Evolutionary conservation across 1,284 basidiomycete species (phyloP), one percentile per base, ranked within the genome.

Genomic region (Schizophyllum amplum): DNA sequence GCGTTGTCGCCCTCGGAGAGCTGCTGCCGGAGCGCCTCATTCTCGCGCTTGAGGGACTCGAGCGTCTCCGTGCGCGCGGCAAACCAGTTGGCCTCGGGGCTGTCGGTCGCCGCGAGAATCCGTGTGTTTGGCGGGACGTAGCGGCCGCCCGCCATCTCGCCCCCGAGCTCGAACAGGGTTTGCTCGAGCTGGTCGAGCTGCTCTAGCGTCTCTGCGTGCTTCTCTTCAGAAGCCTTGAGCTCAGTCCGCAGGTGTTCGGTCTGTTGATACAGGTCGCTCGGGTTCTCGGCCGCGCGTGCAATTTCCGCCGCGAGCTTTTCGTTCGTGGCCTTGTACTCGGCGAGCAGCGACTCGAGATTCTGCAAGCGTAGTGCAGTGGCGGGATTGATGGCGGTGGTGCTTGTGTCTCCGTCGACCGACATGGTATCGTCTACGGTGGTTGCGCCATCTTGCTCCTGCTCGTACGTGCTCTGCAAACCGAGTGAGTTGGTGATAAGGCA

Each of bases 51-150:
- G 27, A 94, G 71, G 4, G 84, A 72, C 47, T 91, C 84, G 71
- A 94, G 75, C 7, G 77, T 83, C 15, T 75, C 81, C 60, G 83
- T 77, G 26, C 90, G 77, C 17, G 88, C 70, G 57, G 87, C 87
- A 7, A 80, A 78, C 81, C 90, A 90, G 57, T 81, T 72, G 61
- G 83, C 79, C 24, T 86, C 86, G 0, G 92, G 93, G 62, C 93
- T 94, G 51, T 88, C 83, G 9, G 71, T 72, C 58, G 94, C 71
- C 49, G 80, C 80, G 7, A 94, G 72, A 3, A 93, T 80, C 13
- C 88, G 82, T 47, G 81, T 78, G 21, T 82, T 83, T 0, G 83
- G 83, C 0, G 86, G 86, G 6, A 94, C 78, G 64, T 92, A 90
- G 52, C 86, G 77, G 4, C 92, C 92, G 0, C 81, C 82, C 0